Base-by-base conservation (phyloP, 1,139 yeast genomes). In the Candida albicans region DNA sequence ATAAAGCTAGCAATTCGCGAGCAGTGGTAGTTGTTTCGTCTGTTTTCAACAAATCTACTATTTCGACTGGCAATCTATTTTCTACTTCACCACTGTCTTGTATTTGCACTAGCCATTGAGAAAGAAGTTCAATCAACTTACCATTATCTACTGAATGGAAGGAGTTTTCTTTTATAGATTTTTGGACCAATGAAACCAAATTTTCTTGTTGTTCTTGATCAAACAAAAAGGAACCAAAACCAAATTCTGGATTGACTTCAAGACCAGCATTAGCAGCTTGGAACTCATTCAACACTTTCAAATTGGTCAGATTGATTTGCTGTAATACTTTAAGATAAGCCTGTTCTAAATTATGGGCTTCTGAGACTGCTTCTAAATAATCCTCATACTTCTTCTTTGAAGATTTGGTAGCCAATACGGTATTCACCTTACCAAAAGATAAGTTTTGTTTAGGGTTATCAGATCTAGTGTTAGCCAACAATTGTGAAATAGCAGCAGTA, bases 241-340 rank as follows among this genome's bases (percentile, higher is more conserved):
- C 96, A 59, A 71, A 90, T 64, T 90, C 97, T 9, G 98, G 98
- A 50, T 73, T 77, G 13, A 82, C 47, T 35, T 73, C 68, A 42
- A 68, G 63, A 24, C 78, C 78, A 43, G 72, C 68, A 44, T 73
- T 73, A 8, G 55, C 54, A 25, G 69, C 57, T 33, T 59, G 52
- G 50, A 58, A 70, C 33, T 73, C 71, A 63, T 88, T 87, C 60
- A 87, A 73, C 36, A 90, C 65, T 42, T 77, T 71, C 52, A 88
- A 70, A 4, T 49, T 43, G 13, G 52, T 39, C 35, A 42, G 22
- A 58, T 83, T 84, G 11, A 87, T 71, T 64, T 90, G 96, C 39
- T 75, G 66, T 54, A 91, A 75, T 31, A 91, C 81, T 61, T 84
- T 85, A 53, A 84, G 66, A 67, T 91, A 91, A 18, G 95, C 90